phyloP scores from a whole-genome alignment of 306 rosid species.

The peach (Prunus persica) region Prunus_persica_NCBIv2 NC_034011.1:27101501-27102000 shows the following conservation, averaged over 20 bases:
- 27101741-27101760: slow-evolving; percentile 2
- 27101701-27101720: slow-evolving; percentile 45
- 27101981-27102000: slow-evolving; percentile 77
- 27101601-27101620: slow-evolving; percentile 90
- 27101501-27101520: slow-evolving; percentile 13
- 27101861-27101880: slow-evolving; percentile 22
- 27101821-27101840: slow-evolving; percentile 83
- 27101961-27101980: slow-evolving; percentile 70
- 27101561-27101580: slow-evolving; percentile 1
- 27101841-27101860: slow-evolving; percentile 66
- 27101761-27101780: slow-evolving; percentile 89
- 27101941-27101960: slow-evolving; percentile 97
- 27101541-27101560: slow-evolving; percentile 2
- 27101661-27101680: slow-evolving; percentile 88
- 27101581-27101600: slow-evolving; percentile 4
- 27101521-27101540: slow-evolving; percentile 12
- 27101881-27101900: background rate
- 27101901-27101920: background rate
- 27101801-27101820: slow-evolving; percentile 73
- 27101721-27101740: slow-evolving; percentile 3
- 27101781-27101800: slow-evolving; percentile 78
- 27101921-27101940: slow-evolving; percentile 37
- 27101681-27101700: slow-evolving; percentile 98
- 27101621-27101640: slow-evolving; percentile 79
- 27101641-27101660: slow-evolving; percentile 89